These are phyloP conservation scores for Colletotrichum lentis DNA, from an alignment of 2,329 filamentous ascomycete genomes.

Conservation along the genomic window DNA sequence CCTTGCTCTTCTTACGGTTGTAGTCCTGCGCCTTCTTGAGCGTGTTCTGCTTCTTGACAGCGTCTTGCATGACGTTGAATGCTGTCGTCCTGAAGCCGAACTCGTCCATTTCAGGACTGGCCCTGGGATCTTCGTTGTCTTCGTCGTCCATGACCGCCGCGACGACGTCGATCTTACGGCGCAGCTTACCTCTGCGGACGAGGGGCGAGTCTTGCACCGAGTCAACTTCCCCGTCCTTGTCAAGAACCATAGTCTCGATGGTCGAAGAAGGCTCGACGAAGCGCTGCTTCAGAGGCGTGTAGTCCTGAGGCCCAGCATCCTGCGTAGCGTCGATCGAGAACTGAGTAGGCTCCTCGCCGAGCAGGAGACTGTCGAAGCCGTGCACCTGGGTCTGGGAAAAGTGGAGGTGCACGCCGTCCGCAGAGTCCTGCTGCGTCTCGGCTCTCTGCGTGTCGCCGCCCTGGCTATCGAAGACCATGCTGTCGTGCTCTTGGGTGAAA, in stretches of 20 bases:
- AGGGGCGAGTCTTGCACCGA: slow-evolving; percentile 70
- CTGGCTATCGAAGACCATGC: slow-evolving; percentile 60
- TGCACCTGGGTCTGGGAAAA: slow-evolving; percentile 69
- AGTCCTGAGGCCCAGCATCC: slow-evolving; percentile 77
- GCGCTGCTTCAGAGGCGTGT: slow-evolving; percentile 73
- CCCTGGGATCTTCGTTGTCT: slow-evolving; percentile 44
- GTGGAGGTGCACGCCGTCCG: slow-evolving; percentile 58
- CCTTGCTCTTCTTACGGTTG: slow-evolving; percentile 86
- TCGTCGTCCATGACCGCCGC: slow-evolving; percentile 54
- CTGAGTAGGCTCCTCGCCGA: slow-evolving; percentile 62
- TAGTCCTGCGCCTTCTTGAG: slow-evolving; percentile 65
- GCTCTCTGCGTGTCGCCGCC: slow-evolving; percentile 48
- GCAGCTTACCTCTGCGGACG: slow-evolving; percentile 65
- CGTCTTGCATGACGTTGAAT: slow-evolving; percentile 76
- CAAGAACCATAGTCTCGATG: slow-evolving; percentile 71
- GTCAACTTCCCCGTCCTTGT: slow-evolving; percentile 49
- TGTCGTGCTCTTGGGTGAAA: slow-evolving; percentile 63
- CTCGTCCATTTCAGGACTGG: slow-evolving; percentile 44
- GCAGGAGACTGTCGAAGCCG: slow-evolving; percentile 65
- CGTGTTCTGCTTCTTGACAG: slow-evolving; percentile 64
- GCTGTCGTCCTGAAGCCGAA: slow-evolving; percentile 57
- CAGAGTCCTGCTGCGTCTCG: slow-evolving; percentile 48
- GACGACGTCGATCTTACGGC: slow-evolving; percentile 52
- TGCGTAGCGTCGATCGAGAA: slow-evolving; percentile 80
- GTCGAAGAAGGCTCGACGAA: slow-evolving; percentile 76